Evolutionary conservation across 371 early-diverging fungal genomes (phyloP).

Genomic region (Syncephalis plumigaleata): DNA sequence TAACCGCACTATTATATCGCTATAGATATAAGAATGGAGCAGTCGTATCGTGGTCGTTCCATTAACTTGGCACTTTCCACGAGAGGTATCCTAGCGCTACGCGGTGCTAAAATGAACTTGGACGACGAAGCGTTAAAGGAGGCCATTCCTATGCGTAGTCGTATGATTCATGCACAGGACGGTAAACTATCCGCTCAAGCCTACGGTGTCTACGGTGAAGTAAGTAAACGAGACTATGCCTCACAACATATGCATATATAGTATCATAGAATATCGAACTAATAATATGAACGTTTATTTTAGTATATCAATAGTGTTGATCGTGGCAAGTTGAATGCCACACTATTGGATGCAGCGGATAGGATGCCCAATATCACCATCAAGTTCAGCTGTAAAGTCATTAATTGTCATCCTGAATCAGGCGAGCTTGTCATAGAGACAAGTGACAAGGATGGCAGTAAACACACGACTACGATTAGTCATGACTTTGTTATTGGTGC

Average conservation of each 20-base stretch:
- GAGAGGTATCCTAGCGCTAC: slow-evolving; percentile 74
- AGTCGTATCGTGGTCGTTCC: slow-evolving; percentile 43
- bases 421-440: slow-evolving; percentile 19
- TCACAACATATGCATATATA: no score
- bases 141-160: slow-evolving; percentile 81
- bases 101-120: slow-evolving; percentile 40
- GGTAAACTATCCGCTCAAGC: slow-evolving; percentile 60
- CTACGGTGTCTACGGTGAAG: slow-evolving; percentile 80
- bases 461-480: slow-evolving; percentile 10
- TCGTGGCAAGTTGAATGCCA: slow-evolving; percentile 3
- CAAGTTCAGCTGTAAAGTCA: slow-evolving; percentile 43
- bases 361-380: slow-evolving; percentile 37
- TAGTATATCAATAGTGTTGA: slow-evolving; percentile 2
- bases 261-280: neutral
- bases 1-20: no score
- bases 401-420: slow-evolving; percentile 37
- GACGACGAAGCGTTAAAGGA: slow-evolving; percentile 42
- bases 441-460: slow-evolving; percentile 8
- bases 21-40: slow-evolving; percentile 9
- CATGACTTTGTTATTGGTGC: slow-evolving; percentile 78
- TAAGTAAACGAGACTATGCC: no score
- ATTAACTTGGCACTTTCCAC: slow-evolving; percentile 89
- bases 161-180: slow-evolving; percentile 72
- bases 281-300: neutral
- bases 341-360: slow-evolving; percentile 54